A percentile compares a stretch with the other conserved stretches of the same genome.
Evolutionary conservation across 2,329 filamentous ascomycete genomes (phyloP).

Genomic region (Exophiala xenobiotica): DNA sequence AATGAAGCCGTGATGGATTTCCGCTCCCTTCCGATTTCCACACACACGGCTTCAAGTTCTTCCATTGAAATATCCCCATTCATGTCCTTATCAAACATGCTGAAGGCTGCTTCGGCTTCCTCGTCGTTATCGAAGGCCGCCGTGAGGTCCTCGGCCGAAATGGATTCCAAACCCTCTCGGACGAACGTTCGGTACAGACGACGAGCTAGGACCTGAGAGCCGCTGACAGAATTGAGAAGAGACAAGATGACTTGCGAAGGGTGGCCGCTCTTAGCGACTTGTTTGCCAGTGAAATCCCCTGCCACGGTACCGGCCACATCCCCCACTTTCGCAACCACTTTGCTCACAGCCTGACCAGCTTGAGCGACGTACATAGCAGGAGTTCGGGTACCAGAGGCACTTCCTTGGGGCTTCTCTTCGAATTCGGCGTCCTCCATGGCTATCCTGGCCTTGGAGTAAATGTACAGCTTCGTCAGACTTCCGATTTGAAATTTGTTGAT

Average conservation of each 20-base stretch:
- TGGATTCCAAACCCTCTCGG: constrained; percentile 70
- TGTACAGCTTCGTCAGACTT: constrained; percentile 63
- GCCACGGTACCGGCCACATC: constrained; percentile 83
- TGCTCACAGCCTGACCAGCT: constrained; percentile 70
- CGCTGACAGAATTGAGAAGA: constrained; percentile 68
- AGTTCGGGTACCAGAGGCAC: constrained; percentile 65
- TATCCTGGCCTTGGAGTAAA: constrained; percentile 64
- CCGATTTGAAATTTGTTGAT: constrained; percentile 88
- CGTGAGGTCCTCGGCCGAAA: constrained; percentile 74
- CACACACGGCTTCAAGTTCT: constrained; percentile 87
- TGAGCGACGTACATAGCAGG: constrained; percentile 69
- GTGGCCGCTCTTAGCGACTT: constrained; percentile 67
- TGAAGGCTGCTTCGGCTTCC: constrained; percentile 84
- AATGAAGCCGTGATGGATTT: constrained; percentile 93
- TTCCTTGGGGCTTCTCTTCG: constrained; percentile 54
- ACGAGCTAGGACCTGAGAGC: constrained; percentile 80
- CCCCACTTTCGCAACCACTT: constrained; percentile 75
- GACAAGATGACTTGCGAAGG: constrained; percentile 81
- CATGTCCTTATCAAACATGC: constrained; percentile 93
- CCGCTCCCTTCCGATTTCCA: constrained; percentile 90
- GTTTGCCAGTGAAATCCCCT: constrained; percentile 83
- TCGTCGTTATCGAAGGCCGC: constrained; percentile 77
- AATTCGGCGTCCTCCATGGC: constrained; percentile 74
- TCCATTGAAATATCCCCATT: constrained; percentile 97
- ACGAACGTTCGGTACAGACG: constrained; percentile 85